Evolutionary conservation across 768 basidiomycete species (phyloP), one percentile per base, ranked within the genome.

Genomic region (Boletus speciosus): DNA sequence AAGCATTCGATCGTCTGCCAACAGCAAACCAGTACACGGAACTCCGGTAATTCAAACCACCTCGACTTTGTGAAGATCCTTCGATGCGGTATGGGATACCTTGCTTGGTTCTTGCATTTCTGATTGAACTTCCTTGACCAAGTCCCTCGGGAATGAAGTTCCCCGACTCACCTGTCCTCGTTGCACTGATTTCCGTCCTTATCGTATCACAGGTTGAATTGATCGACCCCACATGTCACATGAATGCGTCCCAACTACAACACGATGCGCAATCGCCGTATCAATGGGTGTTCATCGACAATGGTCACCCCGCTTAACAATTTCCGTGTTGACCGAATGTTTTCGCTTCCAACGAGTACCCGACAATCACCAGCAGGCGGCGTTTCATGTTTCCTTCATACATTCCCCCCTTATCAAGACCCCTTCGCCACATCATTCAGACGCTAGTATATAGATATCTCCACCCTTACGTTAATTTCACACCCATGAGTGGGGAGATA

Each of bases 111-210:
- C 53, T 19, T 43, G 15, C 35, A 36, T 31, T n/a, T 4, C 25
- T 45, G 6, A 35, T 32, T 21, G 49, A 19, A 1, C 32, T 41
- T 23, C 34, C 25, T 32, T 38, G 45, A 12, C 14, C 10, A 23
- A 5, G 8, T 12, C 48, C 47, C 55, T 47, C 60, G 59, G 59
- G 59, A 58, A 62, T 61, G 60, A 60, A 45, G 14, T 5, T 25
- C 5, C 19, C 47, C 29, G 12, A 25, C 53, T 35, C 31, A 7
- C 27, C 5, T 41, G 47, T 31, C 44, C 39, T 46, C 58, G 8
- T 57, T 59, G 59, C 39, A 38, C 19, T 21, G 49, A 51, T 56
- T 25, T 51, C 59, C 60, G 60, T 11, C 6, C 14, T 27, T 50
- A 29, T 56, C 58, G 59, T 61, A 47, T 61, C 58, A 56, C 48